Evolutionary conservation across 169 alveolate genomes (phyloP), one percentile per base, ranked within the genome.

Genomic region (Miamiensis avidus): DNA sequence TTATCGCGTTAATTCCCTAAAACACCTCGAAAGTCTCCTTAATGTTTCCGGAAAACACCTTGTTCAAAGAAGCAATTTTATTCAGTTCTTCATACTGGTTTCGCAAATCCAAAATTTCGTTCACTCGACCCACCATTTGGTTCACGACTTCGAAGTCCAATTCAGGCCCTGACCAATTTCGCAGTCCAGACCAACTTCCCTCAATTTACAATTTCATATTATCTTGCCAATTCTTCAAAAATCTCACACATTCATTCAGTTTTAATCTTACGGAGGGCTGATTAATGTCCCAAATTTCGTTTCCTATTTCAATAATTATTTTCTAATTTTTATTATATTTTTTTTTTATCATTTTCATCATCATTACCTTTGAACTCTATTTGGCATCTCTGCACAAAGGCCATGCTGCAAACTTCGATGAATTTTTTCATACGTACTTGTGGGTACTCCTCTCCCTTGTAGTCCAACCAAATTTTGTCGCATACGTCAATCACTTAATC

Each of bases 61-160:
- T 91, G 74, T 88, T 91, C 33, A 90, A 88, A 16, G 90, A 74
- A 0, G 83, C 74, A 16, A 91, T 88, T 74, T 92, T 84, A 31
- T 78, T n/a, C 28, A 91, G 85, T 75, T 91, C 93, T 49, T 91
- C 95, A 73, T 91, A 92, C 78, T 88, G 85, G 49, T 92, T 83
- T 79, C 95, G 81, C 0, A 91, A 81, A 29, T 88, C 90, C 30
- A 88, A 82, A 15, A 91, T 86, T 73, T 91, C 95, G 72, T 34
- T 88, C 0, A 91, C 83, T 84, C 95, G 81, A 16, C 27, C 69
- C 6, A 91, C 88, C 72, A 86, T 89, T 82, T 89, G 87, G 31
- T 78, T 76, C 31, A 74, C 77, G 85, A 20, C 30, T 73, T 77
- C 75, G 15, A 49, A 29, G 28, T 69, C 75, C 6, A 76, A 78